phyloP scores from a whole-genome alignment of 768 basidiomycete species.

The Rubroboletus satanas region DNA sequence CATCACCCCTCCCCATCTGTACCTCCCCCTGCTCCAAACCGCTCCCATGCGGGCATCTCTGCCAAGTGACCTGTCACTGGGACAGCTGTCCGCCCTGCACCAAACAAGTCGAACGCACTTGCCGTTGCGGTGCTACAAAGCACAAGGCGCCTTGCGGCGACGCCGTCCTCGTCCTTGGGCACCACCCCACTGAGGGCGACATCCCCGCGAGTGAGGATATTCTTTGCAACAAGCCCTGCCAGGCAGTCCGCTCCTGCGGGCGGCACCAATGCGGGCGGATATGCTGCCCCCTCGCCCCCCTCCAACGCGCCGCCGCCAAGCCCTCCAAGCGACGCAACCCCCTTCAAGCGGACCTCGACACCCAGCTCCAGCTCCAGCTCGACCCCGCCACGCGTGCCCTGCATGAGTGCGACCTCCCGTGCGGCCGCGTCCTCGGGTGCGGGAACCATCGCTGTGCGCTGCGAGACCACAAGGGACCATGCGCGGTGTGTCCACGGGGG shows the following conservation, averaged over 20 bases:
- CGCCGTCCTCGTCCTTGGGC: slow-evolving; percentile 21
- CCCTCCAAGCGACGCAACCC: slow-evolving; percentile 37
- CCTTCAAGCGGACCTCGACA: slow-evolving; percentile 1
- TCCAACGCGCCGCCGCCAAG: slow-evolving; percentile 58
- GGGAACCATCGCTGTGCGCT: slow-evolving; percentile 78
- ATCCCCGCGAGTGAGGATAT: slow-evolving; percentile 56
- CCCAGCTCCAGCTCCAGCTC: slow-evolving; percentile 29
- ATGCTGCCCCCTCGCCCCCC: slow-evolving; percentile 79
- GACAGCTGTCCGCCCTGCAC: slow-evolving; percentile 80
- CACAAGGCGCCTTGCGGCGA: slow-evolving; percentile 46
- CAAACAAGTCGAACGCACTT: slow-evolving; percentile 67
- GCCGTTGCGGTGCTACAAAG: slow-evolving; percentile 78
- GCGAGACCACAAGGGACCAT: slow-evolving; percentile 78
- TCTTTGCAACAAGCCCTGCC: slow-evolving; percentile 77
- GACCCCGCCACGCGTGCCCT: slow-evolving; percentile 63
- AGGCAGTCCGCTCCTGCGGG: slow-evolving; percentile 76
- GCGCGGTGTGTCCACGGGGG: slow-evolving; percentile 80
- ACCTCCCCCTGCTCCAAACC: slow-evolving; percentile 59
- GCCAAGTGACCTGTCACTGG: slow-evolving; percentile 65
- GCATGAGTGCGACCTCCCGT: slow-evolving; percentile 83
- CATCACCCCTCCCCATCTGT: slow-evolving; percentile 81
- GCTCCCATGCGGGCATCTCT: slow-evolving; percentile 72
- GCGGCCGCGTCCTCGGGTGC: slow-evolving; percentile 67
- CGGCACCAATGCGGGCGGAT: slow-evolving; percentile 78
- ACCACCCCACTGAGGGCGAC: slow-evolving; percentile 14